Percentiles rank a stretch among this genome's conserved stretches.
These are phyloP conservation scores for Fusarium tupiense DNA, from an alignment of 2,329 filamentous ascomycete species.

Conservation along the genomic window DNA sequence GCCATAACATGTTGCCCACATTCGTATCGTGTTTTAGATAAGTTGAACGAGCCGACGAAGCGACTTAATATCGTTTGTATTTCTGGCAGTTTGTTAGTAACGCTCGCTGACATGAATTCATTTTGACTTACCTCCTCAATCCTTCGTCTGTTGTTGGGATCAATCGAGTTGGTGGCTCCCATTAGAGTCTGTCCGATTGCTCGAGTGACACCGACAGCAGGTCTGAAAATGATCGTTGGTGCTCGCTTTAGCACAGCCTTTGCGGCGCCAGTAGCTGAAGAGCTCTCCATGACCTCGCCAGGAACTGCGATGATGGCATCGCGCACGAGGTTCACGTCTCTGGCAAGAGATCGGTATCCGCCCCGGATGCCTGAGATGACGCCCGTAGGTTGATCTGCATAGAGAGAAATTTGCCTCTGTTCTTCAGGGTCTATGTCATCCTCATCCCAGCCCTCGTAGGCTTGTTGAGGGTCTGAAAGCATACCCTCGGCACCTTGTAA, in stretches of 20 bases:
- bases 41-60: background rate
- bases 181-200: conserved; percentile 89
- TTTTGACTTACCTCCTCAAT: conserved; percentile 84
- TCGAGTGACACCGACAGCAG: conserved; percentile 89
- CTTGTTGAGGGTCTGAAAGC: conserved; percentile 60
- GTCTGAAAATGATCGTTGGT: conserved; percentile 91
- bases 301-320: conserved; percentile 97
- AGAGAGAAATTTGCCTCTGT: conserved; percentile 84
- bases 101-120: background rate
- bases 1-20: conserved; percentile 16
- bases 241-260: conserved; percentile 81
- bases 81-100: conserved; percentile 50
- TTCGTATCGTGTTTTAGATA: conserved; percentile 3
- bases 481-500: conserved; percentile 89
- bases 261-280: conserved; percentile 81
- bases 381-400: conserved; percentile 92
- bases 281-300: conserved; percentile 87
- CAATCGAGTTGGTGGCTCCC: conserved; percentile 91
- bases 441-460: conserved; percentile 61
- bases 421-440: conserved; percentile 74
- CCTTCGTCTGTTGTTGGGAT: conserved; percentile 81
- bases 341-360: conserved; percentile 82
- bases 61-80: conserved; percentile 57
- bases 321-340: conserved; percentile 85
- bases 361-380: conserved; percentile 87